Evolutionary conservation across 2,329 filamentous ascomycete species (phyloP).

Genomic region (Claviceps arundinis): DNA sequence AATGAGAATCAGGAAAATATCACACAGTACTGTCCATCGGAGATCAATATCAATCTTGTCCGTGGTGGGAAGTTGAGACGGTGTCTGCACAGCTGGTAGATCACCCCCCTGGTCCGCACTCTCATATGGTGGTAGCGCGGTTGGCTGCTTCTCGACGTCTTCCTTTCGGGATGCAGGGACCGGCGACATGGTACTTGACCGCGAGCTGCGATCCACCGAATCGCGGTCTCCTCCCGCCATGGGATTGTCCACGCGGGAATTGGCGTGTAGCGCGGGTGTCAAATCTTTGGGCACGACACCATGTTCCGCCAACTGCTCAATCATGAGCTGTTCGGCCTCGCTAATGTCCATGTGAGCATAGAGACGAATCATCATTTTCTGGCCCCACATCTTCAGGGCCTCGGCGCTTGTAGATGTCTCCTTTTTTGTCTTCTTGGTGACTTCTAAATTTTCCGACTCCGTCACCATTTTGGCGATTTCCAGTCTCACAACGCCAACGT

Average conservation of each 20-base stretch:
- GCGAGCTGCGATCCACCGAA: slow-evolving; percentile 6
- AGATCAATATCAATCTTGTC: slow-evolving; percentile 89
- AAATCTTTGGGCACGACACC: slow-evolving; percentile 77
- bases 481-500: slow-evolving; percentile 78
- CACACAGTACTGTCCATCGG: slow-evolving; percentile 92
- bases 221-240: slow-evolving; percentile 42
- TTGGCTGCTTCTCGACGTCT: slow-evolving; percentile 33
- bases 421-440: slow-evolving; percentile 58
- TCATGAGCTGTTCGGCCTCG: slow-evolving; percentile 88
- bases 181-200: slow-evolving; percentile 12
- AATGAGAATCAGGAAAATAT: slow-evolving; percentile 89
- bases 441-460: slow-evolving; percentile 49
- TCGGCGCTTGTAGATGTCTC: slow-evolving; percentile 56
- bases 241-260: slow-evolving; percentile 85
- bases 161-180: slow-evolving; percentile 16
- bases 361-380: slow-evolving; percentile 93
- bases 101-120: slow-evolving; percentile 56
- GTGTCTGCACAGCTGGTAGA: slow-evolving; percentile 66
- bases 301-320: slow-evolving; percentile 88
- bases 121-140: slow-evolving; percentile 44
- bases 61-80: slow-evolving; percentile 68
- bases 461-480: slow-evolving; percentile 67
- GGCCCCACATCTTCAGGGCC: slow-evolving; percentile 85
- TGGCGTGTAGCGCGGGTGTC: slow-evolving; percentile 77
- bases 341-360: slow-evolving; percentile 97